Base-by-base conservation (phyloP, 2,329 filamentous ascomycete genomes). In the Epichloe elymi region DNA sequence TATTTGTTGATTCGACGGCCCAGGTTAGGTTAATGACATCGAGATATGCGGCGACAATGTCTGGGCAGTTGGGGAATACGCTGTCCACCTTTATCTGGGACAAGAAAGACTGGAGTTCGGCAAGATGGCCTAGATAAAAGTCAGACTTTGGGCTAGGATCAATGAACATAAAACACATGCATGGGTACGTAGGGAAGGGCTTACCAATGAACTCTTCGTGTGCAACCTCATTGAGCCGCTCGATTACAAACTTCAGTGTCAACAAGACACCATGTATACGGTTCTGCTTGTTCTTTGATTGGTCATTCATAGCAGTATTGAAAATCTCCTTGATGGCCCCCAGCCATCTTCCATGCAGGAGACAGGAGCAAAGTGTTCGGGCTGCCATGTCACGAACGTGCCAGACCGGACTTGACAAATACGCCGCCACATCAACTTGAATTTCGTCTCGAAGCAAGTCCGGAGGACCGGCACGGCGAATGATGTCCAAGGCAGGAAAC, bases 321-420 rank as follows among this genome's bases (percentile, higher is more conserved):
- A 76, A 62, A 2, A 76, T 60, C 14, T 55, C 53, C 26, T 61
- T 62, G 4, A 80, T 61, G 1, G 63, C 62, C 10, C 58, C 58
- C 0, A 75, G 61, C 76, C 78, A 81, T 23, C 70, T 65, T 3
- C 71, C 65, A 17, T 73, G 70, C 2, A 82, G 63, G 20, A 83
- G 65, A 54, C 84, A 80, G 0, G 80, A 81, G 60, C 79, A 82
- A 12, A 87, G 70, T 0, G 86, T 87, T 15, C 85, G 75, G 0
- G 87, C 86, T 1, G 87, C 85, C 63, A 90, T 88, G 59, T 91
- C 86, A 47, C 88, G 75, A 6, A 93, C 79, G 61, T 89, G 85
- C 88, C 88, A 93, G 17, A 88, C 78, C 0, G 76, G 76, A 55
- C 83, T 88, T 11, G 72, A 76, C 3, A 88, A 72, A 50, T 90